Conservation (phyloP, 164 flowering plant genomes). For the Buxus sempervirens region DNA sequence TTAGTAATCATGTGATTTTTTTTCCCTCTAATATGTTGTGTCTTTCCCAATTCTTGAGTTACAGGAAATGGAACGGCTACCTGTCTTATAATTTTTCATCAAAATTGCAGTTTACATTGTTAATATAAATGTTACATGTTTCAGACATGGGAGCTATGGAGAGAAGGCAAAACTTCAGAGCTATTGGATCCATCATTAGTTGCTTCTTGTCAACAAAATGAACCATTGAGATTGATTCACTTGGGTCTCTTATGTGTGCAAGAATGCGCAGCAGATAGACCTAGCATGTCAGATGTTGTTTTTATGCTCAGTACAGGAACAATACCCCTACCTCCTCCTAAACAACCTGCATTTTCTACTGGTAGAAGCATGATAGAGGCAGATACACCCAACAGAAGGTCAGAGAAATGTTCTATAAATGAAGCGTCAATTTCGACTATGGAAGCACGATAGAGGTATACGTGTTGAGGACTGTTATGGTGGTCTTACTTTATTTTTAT, state of each 20-base stretch:
- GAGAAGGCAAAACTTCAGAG: constrained; percentile 14
- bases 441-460: constrained; percentile 12
- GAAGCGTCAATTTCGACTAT: constrained; percentile 9
- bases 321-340: constrained; percentile 12
- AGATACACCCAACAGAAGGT: neutral
- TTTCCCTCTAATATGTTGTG: no score
- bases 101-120: no score
- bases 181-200: constrained; percentile 17
- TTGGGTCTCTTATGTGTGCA: constrained; percentile 30
- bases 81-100: no score
- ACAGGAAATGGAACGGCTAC: no score
- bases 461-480: no score
- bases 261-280: constrained; percentile 23
- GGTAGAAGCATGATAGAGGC: neutral
- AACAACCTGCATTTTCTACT: constrained; percentile 22
- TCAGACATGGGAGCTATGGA: constrained; percentile 32
- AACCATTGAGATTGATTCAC: constrained; percentile 19
- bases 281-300: constrained; percentile 23
- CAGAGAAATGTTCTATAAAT: constrained; percentile 6
- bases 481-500: no score
- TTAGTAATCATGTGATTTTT: no score
- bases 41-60: no score
- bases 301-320: constrained; percentile 14
- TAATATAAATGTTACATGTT: no score
- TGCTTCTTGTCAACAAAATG: neutral